A percentile compares a stretch with the other conserved stretches of the same genome.
These are phyloP conservation scores for Mallotus repandus DNA, from an alignment of 441 rosid species.

Conservation along the genomic window DNA sequence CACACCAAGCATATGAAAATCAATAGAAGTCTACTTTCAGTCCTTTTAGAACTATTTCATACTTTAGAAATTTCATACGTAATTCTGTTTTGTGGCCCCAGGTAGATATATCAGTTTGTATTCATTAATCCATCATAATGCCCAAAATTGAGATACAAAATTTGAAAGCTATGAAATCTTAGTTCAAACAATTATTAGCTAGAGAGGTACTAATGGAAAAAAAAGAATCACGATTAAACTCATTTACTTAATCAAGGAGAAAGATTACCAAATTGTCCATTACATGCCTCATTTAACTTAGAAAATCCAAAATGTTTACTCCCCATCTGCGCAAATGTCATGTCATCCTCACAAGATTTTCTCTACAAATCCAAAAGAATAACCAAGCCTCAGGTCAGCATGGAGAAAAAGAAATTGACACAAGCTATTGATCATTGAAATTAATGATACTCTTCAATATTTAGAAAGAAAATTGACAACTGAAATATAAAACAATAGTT, in stretches of 20 bases:
- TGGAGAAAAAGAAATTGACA: not conserved
- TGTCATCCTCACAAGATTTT: not conserved
- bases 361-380: not conserved
- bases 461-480: not conserved
- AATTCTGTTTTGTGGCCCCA: no score
- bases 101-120: not conserved
- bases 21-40: no score
- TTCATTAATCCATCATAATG: not conserved
- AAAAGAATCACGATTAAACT: not conserved
- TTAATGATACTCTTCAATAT: not conserved
- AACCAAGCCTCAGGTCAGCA: not conserved
- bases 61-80: no score
- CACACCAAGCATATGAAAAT: no score
- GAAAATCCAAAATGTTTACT: not conserved
- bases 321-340: slow-evolving; percentile 5
- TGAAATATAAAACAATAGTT: not conserved
- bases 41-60: no score
- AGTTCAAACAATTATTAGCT: not conserved
- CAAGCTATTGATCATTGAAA: not conserved
- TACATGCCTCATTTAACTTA: not conserved
- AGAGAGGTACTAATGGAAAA: no score
- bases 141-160: not conserved
- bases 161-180: not conserved
- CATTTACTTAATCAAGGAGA: not conserved
- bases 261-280: slow-evolving; percentile 5